phyloP scores from a whole-genome alignment of 192 early-diverging fungal genomes.

The Coemansia sp. region DNA sequence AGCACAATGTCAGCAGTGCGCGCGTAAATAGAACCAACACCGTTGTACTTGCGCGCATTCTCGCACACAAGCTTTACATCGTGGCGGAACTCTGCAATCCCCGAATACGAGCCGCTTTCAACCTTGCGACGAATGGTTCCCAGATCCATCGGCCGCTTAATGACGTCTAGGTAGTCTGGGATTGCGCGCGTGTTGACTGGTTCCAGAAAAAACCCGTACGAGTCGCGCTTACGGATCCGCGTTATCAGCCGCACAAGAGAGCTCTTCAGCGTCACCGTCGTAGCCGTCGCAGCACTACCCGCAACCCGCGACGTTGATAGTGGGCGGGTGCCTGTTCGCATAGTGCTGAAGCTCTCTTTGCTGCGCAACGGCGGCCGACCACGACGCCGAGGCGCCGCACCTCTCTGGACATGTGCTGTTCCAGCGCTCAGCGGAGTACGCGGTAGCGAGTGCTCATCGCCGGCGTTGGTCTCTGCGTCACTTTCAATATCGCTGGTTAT shows the following conservation, averaged over 20 bases:
- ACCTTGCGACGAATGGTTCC: conserved; percentile 85
- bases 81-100: conserved; percentile 67
- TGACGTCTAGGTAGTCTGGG: conserved; percentile 77
- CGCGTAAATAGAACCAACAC: conserved; percentile 77
- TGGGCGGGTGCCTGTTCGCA: conserved; percentile 2
- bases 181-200: conserved; percentile 80
- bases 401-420: not conserved
- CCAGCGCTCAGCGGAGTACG: not conserved
- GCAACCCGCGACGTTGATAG: conserved; percentile 11
- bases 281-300: conserved; percentile 6
- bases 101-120: conserved; percentile 59
- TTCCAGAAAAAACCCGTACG: conserved; percentile 83
- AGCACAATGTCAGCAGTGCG: conserved; percentile 76
- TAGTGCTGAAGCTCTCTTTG: conserved; percentile 18
- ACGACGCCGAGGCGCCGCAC: conserved; percentile 19
- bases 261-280: conserved; percentile 58
- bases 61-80: conserved; percentile 78
- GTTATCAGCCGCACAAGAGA: conserved; percentile 64
- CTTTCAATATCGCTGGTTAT: conserved; percentile 21
- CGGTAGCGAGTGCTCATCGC: conserved; percentile 6
- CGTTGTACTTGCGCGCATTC: conserved; percentile 85
- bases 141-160: conserved; percentile 89
- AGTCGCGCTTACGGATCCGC: conserved; percentile 73
- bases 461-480: conserved; percentile 4
- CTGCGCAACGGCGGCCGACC: conserved; percentile 45